Evolutionary conservation across 2,329 filamentous ascomycete species (phyloP).

Genomic region (Phaeosphaeriaceae sp.): DNA sequence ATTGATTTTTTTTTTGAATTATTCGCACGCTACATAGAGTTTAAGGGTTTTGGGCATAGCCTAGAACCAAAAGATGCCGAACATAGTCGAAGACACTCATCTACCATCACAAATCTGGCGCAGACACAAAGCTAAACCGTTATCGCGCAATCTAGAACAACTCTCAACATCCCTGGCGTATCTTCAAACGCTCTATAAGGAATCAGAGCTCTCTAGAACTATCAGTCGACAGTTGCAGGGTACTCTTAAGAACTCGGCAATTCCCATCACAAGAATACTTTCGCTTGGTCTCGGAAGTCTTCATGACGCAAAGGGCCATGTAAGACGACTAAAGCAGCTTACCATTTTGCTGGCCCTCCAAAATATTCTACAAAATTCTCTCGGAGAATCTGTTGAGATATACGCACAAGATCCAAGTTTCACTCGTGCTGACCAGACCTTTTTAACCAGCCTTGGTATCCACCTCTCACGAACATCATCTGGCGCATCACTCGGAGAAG

Average conservation of each 20-base stretch:
- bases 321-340: conserved; percentile 37
- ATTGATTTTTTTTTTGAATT: background rate
- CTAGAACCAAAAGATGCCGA: background rate
- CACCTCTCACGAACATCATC: conserved; percentile 32
- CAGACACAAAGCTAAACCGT: conserved; percentile 10
- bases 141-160: conserved; percentile 11
- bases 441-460: conserved; percentile 27
- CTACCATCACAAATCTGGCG: background rate
- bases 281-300: conserved; percentile 30
- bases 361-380: conserved; percentile 9
- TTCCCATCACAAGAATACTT: conserved; percentile 20
- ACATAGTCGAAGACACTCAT: background rate
- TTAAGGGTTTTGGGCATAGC: no score
- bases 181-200: conserved; percentile 11
- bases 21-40: no score
- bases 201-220: conserved; percentile 17
- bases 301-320: conserved; percentile 22
- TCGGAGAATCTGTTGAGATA: conserved; percentile 14
- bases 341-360: conserved; percentile 32
- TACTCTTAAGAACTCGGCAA: conserved; percentile 5
- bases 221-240: conserved; percentile 12
- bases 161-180: conserved; percentile 10
- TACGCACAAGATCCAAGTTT: conserved; percentile 43
- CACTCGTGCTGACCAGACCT: conserved; percentile 33
- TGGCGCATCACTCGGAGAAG: conserved; percentile 32